Evolutionary conservation across 257 asterid genomes (phyloP), one percentile per base, ranked within the genome.

Genomic region (Verbascum thapsus): DNA sequence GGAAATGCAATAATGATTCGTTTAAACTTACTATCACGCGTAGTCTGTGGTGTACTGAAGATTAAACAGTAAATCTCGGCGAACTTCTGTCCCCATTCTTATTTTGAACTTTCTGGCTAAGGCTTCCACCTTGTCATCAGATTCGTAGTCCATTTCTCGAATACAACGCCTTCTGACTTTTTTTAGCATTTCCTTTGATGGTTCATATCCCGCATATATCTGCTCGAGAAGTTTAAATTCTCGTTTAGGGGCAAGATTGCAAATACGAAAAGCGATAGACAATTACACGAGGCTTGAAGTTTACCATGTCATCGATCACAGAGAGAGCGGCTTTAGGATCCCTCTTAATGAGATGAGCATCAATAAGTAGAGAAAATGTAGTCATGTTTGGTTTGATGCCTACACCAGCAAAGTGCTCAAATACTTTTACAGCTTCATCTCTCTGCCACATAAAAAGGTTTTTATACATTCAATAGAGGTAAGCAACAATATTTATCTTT

Each of bases 341-440:
- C 69, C 95, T 86, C 67, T 40, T 58, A 60, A 84, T 43, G 63
- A 94, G 91, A 81, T 90, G 95, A 53, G 86, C 82, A 80, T 94
- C 95, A 43, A 87, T 58, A 26, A 94, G 90, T 70, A 85, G 84
- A 61, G 87, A 75, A 75, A 78, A 90, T 1, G 99, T 83, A 47
- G 80, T 87, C 52, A 63, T 74, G 66, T 94, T 88, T 43, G 96
- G 96, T 67, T 82, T 81, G 74, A 90, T 53, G 40, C 95, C 95
- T 68, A 70, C 64, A 15, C 88, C 78, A 55, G 70, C 72, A 23
- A 90, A 85, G 82, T 90, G 97, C 72, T 83, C 92, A 58, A 74
- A 84, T 64, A 94, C 97, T 78, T 88, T 80, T 49, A 78, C 72
- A n/a, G 95, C 97, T 78, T 94, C 97, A 78, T 94, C 96, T 58